A percentile compares a stretch with the other conserved stretches of the same genome.
Evolutionary conservation across 2,329 filamentous ascomycete species (phyloP).

Genomic region (Colletotrichum endophyticum): DNA sequence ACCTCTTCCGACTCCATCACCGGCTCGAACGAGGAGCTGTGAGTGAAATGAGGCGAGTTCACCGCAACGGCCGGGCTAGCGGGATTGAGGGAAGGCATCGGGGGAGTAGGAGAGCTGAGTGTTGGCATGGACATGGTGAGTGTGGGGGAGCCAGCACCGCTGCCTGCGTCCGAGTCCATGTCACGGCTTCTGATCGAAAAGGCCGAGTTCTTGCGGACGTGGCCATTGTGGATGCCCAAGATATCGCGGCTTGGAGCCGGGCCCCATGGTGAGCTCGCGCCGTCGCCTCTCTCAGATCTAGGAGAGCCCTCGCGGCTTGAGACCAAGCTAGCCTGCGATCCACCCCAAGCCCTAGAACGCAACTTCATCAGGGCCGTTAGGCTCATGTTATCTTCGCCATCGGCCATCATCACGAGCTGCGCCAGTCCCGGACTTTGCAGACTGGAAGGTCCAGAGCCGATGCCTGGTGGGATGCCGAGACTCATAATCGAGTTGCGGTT

Average conservation of each 20-base stretch:
- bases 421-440: constrained; percentile 76
- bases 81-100: constrained; percentile 5
- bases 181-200: constrained; percentile 55
- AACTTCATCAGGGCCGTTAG: constrained; percentile 75
- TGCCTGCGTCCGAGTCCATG: constrained; percentile 53
- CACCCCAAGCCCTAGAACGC: constrained; percentile 79
- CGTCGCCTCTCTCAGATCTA: constrained; percentile 53
- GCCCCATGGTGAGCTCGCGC: constrained; percentile 47
- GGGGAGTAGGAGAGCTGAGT: constrained; percentile 29
- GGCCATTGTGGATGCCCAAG: constrained; percentile 24
- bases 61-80: constrained; percentile 17
- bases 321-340: constrained; percentile 75
- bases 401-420: constrained; percentile 73
- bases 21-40: constrained; percentile 37
- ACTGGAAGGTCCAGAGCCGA: constrained; percentile 49
- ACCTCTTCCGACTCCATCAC: constrained; percentile 44
- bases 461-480: constrained; percentile 57
- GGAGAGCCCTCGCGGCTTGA: constrained; percentile 59
- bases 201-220: constrained; percentile 53
- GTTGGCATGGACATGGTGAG: constrained; percentile 46
- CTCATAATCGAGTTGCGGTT: constrained; percentile 92
- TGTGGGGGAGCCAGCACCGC: constrained; percentile 55
- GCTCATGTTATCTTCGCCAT: constrained; percentile 69
- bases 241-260: constrained; percentile 18
- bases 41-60: constrained; percentile 27